These are phyloP conservation scores for Coemansia sp. DNA, from an alignment of 192 early-diverging fungal species.

Conservation along the genomic window DNA sequence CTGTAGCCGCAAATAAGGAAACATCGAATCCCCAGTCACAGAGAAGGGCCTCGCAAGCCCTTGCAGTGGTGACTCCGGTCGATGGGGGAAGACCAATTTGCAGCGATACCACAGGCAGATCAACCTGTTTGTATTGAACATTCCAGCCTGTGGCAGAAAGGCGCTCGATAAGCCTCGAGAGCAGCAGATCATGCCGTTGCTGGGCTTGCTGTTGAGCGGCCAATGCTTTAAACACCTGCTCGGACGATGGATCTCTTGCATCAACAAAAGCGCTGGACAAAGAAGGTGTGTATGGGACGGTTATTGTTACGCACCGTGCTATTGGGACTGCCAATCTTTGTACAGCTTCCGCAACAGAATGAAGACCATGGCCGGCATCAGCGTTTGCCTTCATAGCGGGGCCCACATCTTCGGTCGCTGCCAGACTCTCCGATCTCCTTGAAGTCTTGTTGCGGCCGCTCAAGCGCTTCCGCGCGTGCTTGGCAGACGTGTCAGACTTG, in stretches of 20 bases:
- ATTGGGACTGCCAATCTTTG: slow-evolving; percentile 17
- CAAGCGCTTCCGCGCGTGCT: neutral
- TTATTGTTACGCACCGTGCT: slow-evolving; percentile 40
- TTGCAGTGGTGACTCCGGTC: slow-evolving; percentile 30
- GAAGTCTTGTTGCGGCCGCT: neutral
- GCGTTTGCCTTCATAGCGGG: neutral
- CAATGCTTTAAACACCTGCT: slow-evolving; percentile 23
- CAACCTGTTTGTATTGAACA: slow-evolving; percentile 27
- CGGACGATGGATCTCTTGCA: slow-evolving; percentile 4
- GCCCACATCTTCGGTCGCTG: neutral
- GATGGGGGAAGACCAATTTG: slow-evolving; percentile 38
- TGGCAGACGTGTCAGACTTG: neutral
- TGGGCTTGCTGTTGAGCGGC: slow-evolving; percentile 23
- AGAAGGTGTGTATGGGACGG: slow-evolving; percentile 23
- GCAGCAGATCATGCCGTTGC: slow-evolving; percentile 28
- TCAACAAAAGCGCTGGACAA: neutral
- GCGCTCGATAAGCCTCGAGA: slow-evolving; percentile 34
- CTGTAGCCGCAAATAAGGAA: slow-evolving; percentile 25
- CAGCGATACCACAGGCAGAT: slow-evolving; percentile 14
- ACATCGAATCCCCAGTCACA: slow-evolving; percentile 44
- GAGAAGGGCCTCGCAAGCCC: slow-evolving; percentile 26
- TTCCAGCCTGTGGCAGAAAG: slow-evolving; percentile 39
- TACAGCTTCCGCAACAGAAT: slow-evolving; percentile 13
- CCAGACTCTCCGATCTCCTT: no score
- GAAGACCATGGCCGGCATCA: slow-evolving; percentile 2